A percentile compares a stretch with the other conserved stretches of the same genome.
phyloP scores from a whole-genome alignment of 2,329 filamentous ascomycete species.

The Cryphonectria naterciae region DNA sequence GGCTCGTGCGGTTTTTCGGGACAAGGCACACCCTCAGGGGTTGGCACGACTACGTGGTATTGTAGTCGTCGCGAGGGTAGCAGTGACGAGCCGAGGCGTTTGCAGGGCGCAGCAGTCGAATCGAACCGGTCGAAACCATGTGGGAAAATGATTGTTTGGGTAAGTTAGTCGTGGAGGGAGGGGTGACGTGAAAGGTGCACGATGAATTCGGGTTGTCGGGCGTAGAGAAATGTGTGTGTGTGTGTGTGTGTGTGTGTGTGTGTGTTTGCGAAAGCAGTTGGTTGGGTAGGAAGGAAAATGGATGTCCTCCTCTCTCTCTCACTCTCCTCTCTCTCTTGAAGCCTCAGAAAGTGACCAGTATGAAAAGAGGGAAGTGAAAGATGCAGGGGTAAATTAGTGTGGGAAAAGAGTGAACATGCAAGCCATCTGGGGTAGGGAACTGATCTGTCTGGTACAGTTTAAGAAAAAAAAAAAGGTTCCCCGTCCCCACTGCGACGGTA shows the following conservation, averaged over 20 bases:
- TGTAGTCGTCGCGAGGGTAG: not conserved
- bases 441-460: not conserved
- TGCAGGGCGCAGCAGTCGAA: constrained; percentile 23
- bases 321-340: not conserved
- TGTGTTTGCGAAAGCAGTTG: not conserved
- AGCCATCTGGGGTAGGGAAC: constrained; percentile 1
- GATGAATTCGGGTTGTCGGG: not conserved
- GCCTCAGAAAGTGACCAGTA: not conserved
- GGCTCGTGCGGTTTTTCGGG: not conserved
- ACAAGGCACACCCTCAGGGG: constrained; percentile 24
- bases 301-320: not conserved
- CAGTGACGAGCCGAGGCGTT: constrained; percentile 19
- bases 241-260: not conserved
- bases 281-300: not conserved
- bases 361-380: constrained; percentile 11
- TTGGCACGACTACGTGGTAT: constrained; percentile 8
- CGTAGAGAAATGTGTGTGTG: not conserved
- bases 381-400: constrained; percentile 21
- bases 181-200: not conserved
- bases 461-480: not conserved
- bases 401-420: constrained; percentile 13
- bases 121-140: constrained; percentile 24
- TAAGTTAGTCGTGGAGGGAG: not conserved
- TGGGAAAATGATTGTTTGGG: constrained; percentile 9
- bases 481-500: not conserved